These are phyloP conservation scores for Hanseniaspora taiwanica DNA, from an alignment of 805 yeast species.

Conservation along the genomic window DNA sequence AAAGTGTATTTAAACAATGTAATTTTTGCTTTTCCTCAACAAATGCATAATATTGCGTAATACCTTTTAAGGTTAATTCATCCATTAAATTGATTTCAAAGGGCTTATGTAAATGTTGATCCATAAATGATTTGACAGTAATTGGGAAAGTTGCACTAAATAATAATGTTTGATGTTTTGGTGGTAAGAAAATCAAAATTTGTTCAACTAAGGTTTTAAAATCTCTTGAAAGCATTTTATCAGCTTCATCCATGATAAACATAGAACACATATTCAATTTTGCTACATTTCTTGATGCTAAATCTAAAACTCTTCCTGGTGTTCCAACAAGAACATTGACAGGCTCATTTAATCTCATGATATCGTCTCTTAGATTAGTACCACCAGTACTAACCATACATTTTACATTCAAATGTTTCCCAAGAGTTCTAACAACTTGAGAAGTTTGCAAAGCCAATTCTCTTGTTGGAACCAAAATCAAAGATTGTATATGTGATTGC, in stretches of 20 bases:
- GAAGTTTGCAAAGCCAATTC: slow-evolving; percentile 96
- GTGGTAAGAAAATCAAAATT: slow-evolving; percentile 69
- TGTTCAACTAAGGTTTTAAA: slow-evolving; percentile 80
- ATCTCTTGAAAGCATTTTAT: slow-evolving; percentile 86
- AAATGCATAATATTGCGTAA: slow-evolving; percentile 95
- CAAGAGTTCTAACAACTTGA: slow-evolving; percentile 90
- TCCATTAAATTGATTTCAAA: slow-evolving; percentile 96
- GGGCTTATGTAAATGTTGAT: slow-evolving; percentile 76
- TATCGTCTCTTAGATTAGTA: slow-evolving; percentile 86
- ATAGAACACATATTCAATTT: slow-evolving; percentile 76
- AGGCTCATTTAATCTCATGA: slow-evolving; percentile 79
- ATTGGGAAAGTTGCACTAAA: slow-evolving; percentile 95
- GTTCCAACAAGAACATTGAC: slow-evolving; percentile 95
- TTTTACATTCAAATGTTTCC: slow-evolving; percentile 82
- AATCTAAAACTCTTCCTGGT: slow-evolving; percentile 92
- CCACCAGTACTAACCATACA: slow-evolving; percentile 99
- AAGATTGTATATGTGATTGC: slow-evolving; percentile 73
- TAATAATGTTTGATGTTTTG: slow-evolving; percentile 67
- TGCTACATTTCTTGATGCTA: slow-evolving; percentile 78
- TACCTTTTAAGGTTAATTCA: slow-evolving; percentile 89
- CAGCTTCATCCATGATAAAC: slow-evolving; percentile 98
- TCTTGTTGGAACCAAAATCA: slow-evolving; percentile 92
- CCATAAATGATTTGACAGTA: slow-evolving; percentile 87
- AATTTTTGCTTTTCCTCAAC: slow-evolving; percentile 94
- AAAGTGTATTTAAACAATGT: slow-evolving; percentile 89